Evolutionary conservation across 2,329 filamentous ascomycete species (phyloP), one percentile per base, ranked within the genome.

Genomic region (Anisogramma anomala): DNA sequence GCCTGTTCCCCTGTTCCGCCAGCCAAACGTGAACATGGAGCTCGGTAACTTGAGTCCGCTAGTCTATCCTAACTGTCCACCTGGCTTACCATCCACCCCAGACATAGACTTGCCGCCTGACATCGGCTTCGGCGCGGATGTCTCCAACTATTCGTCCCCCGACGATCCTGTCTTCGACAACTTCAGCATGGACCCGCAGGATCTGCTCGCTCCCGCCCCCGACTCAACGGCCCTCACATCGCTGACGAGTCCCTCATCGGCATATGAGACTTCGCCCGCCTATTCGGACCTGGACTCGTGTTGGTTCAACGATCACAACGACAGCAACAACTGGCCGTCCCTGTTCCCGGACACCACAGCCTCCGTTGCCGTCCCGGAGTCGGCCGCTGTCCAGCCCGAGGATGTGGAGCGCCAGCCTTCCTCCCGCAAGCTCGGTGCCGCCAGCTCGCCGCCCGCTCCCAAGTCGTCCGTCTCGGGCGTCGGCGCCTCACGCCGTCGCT

Each of bases 181-280:
- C 55, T 68, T 94, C 53, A 74, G 77, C 51, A 32, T 32, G 30
- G 77, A 83, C 54, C 68, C 72, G 44, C 68, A 72, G 44, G 77
- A 77, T 55, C 68, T 76, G 56, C 93, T 85, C 48, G 77, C 85
- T 28, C 93, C 85, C 48, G 77, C 85, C 28, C 87, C 87, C 22
- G 84, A 84, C 55, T 94, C 87, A 2, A 72, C 79, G 34, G 79
- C 84, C 25, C 77, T 91, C 56, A 94, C 87, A 26, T 79, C 85
- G 49, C 57, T 94, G 61, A 94, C 86, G 43, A 89, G 87, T 45
- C 87, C 87, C 32, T 84, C 82, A 2, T 18, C 30, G 15, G 30
- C 14, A 17, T 32, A 18, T 18, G 30, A 32, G 7, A 8, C 30
- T 15, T 32, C 30, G 6, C 30, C 30, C 6, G 30, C 15, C 3